Percentiles rank a stretch among this genome's conserved stretches.
Evolutionary conservation across 2,329 filamentous ascomycete species (phyloP).

Genomic region (Aspergillus sp.): DNA sequence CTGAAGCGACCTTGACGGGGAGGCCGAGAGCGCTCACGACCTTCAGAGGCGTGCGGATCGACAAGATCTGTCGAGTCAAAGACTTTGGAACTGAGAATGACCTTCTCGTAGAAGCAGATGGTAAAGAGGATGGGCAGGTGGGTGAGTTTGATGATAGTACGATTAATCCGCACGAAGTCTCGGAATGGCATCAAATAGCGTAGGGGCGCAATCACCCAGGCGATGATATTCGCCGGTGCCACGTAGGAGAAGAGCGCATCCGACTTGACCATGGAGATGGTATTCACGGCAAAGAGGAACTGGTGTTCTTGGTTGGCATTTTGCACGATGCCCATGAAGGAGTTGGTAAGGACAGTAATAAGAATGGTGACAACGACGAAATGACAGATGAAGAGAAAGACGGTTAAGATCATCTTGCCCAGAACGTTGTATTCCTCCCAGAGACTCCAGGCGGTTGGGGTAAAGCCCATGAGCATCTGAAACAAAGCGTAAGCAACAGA

Average conservation of each 20-base stretch:
- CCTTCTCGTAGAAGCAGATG: conserved; percentile 84
- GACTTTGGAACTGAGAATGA: conserved; percentile 71
- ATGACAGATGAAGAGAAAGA: conserved; percentile 92
- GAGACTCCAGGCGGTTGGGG: conserved; percentile 87
- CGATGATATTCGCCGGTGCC: conserved; percentile 85
- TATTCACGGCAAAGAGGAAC: conserved; percentile 93
- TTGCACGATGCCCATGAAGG: conserved; percentile 90
- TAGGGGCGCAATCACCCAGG: conserved; percentile 82
- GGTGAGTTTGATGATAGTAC: conserved; percentile 86
- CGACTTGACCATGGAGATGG: conserved; percentile 98
- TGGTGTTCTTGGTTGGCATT: conserved; percentile 91
- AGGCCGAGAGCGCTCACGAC: conserved; percentile 56
- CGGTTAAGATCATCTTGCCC: conserved; percentile 70
- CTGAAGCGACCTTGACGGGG: conserved; percentile 57
- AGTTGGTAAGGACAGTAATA: conserved; percentile 94
- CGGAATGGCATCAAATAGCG: conserved; percentile 77
- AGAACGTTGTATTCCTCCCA: conserved; percentile 81
- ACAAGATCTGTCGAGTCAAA: conserved; percentile 84
- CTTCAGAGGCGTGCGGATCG: conserved; percentile 62
- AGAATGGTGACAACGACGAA: conserved; percentile 92
- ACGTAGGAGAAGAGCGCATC: conserved; percentile 93
- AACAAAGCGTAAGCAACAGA: conserved; percentile 89
- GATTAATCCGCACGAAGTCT: conserved; percentile 80
- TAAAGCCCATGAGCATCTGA: conserved; percentile 94
- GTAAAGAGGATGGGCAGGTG: conserved; percentile 84